Percentiles rank a stretch among this genome's conserved stretches.
Conservation (phyloP, 2,329 filamentous ascomycete species). For the Phialophora tarda region DNA sequence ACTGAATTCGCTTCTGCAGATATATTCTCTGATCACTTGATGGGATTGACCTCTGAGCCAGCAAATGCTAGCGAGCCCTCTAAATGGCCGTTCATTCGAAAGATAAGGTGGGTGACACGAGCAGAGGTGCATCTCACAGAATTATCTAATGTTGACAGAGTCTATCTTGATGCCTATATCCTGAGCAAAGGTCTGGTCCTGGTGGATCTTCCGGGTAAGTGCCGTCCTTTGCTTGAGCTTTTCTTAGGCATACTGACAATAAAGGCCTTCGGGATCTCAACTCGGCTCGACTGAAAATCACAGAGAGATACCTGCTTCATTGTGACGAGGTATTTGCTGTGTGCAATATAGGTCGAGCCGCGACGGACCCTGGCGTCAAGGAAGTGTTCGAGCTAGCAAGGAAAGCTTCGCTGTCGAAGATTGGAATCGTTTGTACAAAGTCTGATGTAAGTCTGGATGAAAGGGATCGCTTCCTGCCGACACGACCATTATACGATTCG, state of each 20-base stretch:
- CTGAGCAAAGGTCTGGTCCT: conserved; percentile 20
- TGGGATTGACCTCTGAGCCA: conserved; percentile 17
- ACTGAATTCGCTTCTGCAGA: conserved; percentile 4
- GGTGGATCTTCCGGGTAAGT: conserved; percentile 18
- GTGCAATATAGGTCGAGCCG: conserved; percentile 14
- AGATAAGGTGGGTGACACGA: conserved; percentile 13
- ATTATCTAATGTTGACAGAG: conserved; percentile 11
- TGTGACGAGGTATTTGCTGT: conserved; percentile 20
- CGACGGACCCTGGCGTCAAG: conserved; percentile 5
- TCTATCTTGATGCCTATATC: conserved; percentile 18
- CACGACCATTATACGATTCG: conserved; percentile 5
- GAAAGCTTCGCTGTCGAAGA: conserved; percentile 17
- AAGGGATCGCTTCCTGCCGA: background rate
- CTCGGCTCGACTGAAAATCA: conserved; percentile 17
- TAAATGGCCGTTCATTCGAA: conserved; percentile 19
- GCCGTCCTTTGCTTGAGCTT: background rate
- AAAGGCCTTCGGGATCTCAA: conserved; percentile 21
- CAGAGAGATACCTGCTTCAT: conserved; percentile 16
- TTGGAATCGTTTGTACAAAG: conserved; percentile 20
- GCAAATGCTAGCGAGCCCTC: conserved; percentile 8
- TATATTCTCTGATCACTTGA: conserved; percentile 9
- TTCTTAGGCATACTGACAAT: background rate
- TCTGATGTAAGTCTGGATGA: conserved; percentile 14
- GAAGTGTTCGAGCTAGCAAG: conserved; percentile 17
- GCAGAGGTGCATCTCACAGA: too few species aligned